These are phyloP conservation scores for Diaporthe ilicicola DNA, from an alignment of 2,329 filamentous ascomycete genomes.

Conservation along the genomic window DNA sequence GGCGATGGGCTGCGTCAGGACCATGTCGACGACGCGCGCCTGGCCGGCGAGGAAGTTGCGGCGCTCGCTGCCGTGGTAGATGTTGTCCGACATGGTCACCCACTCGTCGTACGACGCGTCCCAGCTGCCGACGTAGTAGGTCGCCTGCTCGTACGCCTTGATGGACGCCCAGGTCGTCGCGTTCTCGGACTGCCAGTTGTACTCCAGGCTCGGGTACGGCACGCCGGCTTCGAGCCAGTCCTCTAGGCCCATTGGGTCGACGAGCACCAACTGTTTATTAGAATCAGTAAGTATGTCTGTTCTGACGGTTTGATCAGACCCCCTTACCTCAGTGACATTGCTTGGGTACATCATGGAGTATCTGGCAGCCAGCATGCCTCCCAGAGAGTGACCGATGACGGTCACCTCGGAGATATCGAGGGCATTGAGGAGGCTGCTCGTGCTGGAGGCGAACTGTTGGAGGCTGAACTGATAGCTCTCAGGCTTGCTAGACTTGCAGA, in stretches of 20 bases:
- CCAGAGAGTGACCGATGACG: slow-evolving; percentile 1
- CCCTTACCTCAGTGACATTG: slow-evolving; percentile 12
- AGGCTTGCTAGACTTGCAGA: slow-evolving; percentile 21
- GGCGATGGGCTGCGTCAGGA: slow-evolving; percentile 19
- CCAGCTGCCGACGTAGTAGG: slow-evolving; percentile 18
- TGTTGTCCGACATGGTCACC: slow-evolving; percentile 13
- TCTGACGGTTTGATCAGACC: no score
- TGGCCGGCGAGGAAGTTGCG: neutral
- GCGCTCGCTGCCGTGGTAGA: slow-evolving; percentile 21
- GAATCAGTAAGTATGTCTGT: neutral
- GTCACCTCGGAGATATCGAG: slow-evolving; percentile 10
- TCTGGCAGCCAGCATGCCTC: slow-evolving; percentile 19
- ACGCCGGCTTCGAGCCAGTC: slow-evolving; percentile 9
- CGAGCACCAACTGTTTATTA: neutral
- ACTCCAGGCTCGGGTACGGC: slow-evolving; percentile 4
- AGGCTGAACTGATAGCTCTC: slow-evolving; percentile 13
- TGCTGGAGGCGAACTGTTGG: slow-evolving; percentile 16
- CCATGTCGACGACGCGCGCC: slow-evolving; percentile 23
- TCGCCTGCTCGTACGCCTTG: slow-evolving; percentile 5
- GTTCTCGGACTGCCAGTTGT: slow-evolving; percentile 10
- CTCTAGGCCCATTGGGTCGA: slow-evolving; percentile 16
- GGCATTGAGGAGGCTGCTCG: slow-evolving; percentile 12
- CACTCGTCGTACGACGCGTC: slow-evolving; percentile 12
- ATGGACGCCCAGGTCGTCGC: slow-evolving; percentile 4
- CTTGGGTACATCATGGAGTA: slow-evolving; percentile 20